A percentile compares a stretch with the other conserved stretches of the same genome.
phyloP scores from a whole-genome alignment of 345 rosid genomes.

The Heritiera littoralis region DNA sequence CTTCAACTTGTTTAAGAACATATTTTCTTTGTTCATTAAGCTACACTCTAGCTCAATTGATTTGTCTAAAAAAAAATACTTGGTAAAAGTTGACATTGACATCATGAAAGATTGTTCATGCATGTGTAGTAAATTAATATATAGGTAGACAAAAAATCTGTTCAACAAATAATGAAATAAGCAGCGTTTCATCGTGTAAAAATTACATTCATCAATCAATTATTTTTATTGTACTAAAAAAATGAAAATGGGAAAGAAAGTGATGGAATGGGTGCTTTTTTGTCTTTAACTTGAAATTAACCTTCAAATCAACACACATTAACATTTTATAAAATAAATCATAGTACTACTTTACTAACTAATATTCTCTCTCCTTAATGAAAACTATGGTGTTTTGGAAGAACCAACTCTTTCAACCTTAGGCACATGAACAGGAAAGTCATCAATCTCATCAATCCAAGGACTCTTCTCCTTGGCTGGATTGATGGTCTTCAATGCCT shows the following conservation, averaged over 20 bases:
- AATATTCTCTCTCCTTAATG: not conserved
- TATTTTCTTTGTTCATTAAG: too few species aligned
- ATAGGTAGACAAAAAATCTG: not conserved
- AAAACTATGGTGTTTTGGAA: not conserved
- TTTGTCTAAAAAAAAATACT: too few species aligned
- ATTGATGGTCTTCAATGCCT: not conserved
- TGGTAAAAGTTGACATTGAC: too few species aligned
- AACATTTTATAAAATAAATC: conserved; percentile 4
- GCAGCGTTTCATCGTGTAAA: not conserved
- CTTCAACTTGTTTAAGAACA: too few species aligned
- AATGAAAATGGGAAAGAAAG: not conserved
- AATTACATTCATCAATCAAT: not conserved
- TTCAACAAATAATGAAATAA: not conserved
- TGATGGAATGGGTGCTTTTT: not conserved
- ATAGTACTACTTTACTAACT: not conserved
- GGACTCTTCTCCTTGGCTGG: conserved; percentile 15
- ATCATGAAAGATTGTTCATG: too few species aligned
- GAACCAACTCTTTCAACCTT: conserved; percentile 7
- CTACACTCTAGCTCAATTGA: too few species aligned
- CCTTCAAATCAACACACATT: not conserved
- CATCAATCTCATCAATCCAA: conserved; percentile 14
- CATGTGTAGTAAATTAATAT: too few species aligned
- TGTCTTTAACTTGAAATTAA: not conserved
- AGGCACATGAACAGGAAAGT: conserved; percentile 13
- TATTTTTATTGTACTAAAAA: not conserved